phyloP scores from a whole-genome alignment of 805 yeast species.

The Starmerella ratchasimensis region DNA sequence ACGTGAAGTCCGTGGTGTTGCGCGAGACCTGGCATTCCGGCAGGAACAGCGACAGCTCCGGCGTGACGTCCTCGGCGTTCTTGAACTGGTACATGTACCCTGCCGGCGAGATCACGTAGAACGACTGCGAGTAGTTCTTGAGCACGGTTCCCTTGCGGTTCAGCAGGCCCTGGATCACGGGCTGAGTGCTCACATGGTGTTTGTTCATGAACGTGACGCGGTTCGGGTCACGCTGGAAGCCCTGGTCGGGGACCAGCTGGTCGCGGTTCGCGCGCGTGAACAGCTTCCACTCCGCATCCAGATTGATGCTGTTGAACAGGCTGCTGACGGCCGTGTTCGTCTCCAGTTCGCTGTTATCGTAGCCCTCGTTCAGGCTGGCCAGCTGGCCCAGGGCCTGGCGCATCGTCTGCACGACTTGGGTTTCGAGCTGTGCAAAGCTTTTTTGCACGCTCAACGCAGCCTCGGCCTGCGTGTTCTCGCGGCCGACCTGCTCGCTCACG shows the following conservation, averaged over 20 bases:
- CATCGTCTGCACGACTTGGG: conserved; percentile 32
- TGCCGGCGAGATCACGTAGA: conserved; percentile 36
- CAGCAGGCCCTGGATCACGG: conserved; percentile 37
- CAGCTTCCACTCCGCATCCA: conserved; percentile 34
- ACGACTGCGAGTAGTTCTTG: conserved; percentile 32
- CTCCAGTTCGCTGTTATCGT: conserved; percentile 24
- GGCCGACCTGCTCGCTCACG: conserved; percentile 32
- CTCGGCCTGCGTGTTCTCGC: conserved; percentile 36
- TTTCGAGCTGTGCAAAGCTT: conserved; percentile 31
- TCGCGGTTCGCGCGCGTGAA: conserved; percentile 28
- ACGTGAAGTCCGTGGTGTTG: conserved; percentile 28
- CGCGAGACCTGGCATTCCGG: conserved; percentile 35
- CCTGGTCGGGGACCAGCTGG: conserved; percentile 26
- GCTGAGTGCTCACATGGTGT: conserved; percentile 31
- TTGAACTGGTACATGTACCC: conserved; percentile 31
- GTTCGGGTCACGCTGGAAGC: conserved; percentile 29
- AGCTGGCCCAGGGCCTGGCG: conserved; percentile 30
- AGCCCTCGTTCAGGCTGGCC: conserved; percentile 23
- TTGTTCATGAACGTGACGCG: conserved; percentile 30
- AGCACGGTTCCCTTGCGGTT: conserved; percentile 33
- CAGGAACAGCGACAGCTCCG: conserved; percentile 33
- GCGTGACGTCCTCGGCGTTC: conserved; percentile 23
- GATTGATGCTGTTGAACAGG: conserved; percentile 27
- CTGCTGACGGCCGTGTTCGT: conserved; percentile 25
- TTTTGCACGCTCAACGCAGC: conserved; percentile 33